Base-by-base conservation (phyloP, 2,329 filamentous ascomycete genomes). In the Akanthomyces uredinophilus region DNA sequence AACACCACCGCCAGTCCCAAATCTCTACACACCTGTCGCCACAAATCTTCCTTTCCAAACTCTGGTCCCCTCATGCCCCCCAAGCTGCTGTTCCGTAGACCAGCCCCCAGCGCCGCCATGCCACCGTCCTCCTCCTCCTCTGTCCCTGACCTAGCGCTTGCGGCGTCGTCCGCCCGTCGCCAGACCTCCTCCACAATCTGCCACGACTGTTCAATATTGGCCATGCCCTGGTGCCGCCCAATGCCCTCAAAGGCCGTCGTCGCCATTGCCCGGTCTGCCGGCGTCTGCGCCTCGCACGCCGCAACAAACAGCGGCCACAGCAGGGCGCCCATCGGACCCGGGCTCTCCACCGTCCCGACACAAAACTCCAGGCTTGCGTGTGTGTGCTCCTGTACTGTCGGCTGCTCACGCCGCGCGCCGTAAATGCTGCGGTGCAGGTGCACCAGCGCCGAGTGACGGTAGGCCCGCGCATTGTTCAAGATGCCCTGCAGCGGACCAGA, bases 251-350 rank as follows among this genome's bases (percentile, higher is more conserved):
- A 87, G 0, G 82, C 76, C 60, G 75, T 74, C 29, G 76, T 71
- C 4, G 85, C 83, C 20, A 84, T 72, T 6, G 74, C 75, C 18
- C 85, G 75, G 68, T 88, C 85, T 10, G 73, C 75, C 1, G 70
- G 66, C 18, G 70, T 75, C 10, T 77, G 73, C 0, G 85, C 85
- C 70, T 88, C 86, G 68, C 85, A 87, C 1, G 83, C 80, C 2
- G 84, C 82, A 11, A 86, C 84, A 66, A 88, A 88, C 2, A 88
- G 74, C 1, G 86, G 86, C 84, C 85, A 88, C 2, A 88, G 76
- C 41, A 88, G 74, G 2, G 86, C 86, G 1, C 83, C 80, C 82
- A 87, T 87, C 0, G 86, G 86, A 0, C 86, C 85, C 50, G 75
- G 75, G 63, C 82, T 81, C 24, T 73, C 75, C 32, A 85, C 83